phyloP scores from a whole-genome alignment of 805 yeast genomes.

The Candida orba region DNA sequence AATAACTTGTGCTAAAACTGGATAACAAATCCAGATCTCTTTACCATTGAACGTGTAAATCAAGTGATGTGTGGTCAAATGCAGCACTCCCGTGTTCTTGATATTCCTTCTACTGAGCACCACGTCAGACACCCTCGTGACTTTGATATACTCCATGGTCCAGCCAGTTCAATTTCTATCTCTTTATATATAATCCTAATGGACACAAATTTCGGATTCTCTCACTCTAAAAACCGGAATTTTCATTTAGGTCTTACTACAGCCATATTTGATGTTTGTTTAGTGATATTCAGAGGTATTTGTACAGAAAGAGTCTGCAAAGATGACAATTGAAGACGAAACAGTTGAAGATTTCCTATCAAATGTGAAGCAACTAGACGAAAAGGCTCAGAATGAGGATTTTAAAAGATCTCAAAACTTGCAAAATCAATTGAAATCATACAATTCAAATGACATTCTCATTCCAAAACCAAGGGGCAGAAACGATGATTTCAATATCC shows the following conservation, averaged over 20 bases:
- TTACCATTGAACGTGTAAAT: conserved; percentile 44
- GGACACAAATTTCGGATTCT: neutral
- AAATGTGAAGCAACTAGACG: conserved; percentile 6
- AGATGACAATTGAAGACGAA: neutral
- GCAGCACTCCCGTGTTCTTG: conserved; percentile 51
- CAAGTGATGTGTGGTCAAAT: conserved; percentile 68
- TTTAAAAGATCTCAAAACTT: conserved; percentile 8
- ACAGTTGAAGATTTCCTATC: conserved; percentile 6
- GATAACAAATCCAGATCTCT: conserved; percentile 91
- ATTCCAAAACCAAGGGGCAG: conserved; percentile 7
- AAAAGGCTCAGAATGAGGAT: conserved; percentile 7
- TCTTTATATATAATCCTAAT: neutral
- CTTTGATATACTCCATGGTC: conserved; percentile 20
- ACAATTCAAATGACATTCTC: neutral
- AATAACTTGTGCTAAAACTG: conserved; percentile 53
- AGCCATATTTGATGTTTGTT: too few species aligned
- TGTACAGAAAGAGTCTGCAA: neutral
- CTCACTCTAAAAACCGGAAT: neutral
- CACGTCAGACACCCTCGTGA: conserved; percentile 38
- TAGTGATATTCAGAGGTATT: too few species aligned
- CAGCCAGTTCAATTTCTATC: neutral
- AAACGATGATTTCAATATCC: neutral
- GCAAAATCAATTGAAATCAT: neutral
- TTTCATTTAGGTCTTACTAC: neutral
- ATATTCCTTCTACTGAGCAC: conserved; percentile 52